A percentile compares a stretch with the other conserved stretches of the same genome.
Conservation (phyloP, 2,329 filamentous ascomycete genomes). For the Atkinsonella hypoxylon region DNA sequence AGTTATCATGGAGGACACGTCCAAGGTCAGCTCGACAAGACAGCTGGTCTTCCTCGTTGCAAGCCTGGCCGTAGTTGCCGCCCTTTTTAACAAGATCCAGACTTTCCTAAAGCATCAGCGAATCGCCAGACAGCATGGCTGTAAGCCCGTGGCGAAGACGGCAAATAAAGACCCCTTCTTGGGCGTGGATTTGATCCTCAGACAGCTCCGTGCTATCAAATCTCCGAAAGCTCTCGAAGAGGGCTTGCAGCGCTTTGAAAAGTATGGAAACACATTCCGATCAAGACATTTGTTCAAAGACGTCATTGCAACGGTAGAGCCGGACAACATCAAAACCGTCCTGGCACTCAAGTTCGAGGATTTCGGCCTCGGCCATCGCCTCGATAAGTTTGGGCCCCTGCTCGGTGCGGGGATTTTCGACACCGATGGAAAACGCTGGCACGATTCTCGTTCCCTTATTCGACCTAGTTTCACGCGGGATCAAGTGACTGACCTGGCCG, state of each 20-base stretch:
- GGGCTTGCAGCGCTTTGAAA: not conserved
- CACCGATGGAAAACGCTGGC: slow-evolving; percentile 15
- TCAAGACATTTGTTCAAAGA: slow-evolving; percentile 1
- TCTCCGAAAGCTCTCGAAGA: slow-evolving; percentile 3
- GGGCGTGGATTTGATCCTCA: slow-evolving; percentile 3
- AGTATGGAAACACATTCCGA: slow-evolving; percentile 1
- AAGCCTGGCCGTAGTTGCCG: not conserved
- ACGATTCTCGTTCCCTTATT: slow-evolving; percentile 25
- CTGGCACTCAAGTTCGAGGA: slow-evolving; percentile 16
- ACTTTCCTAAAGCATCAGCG: not conserved
- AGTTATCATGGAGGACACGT: not conserved
- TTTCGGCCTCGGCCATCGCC: slow-evolving; percentile 14
- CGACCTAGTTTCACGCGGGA: slow-evolving; percentile 29
- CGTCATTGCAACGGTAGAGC: slow-evolving; percentile 13
- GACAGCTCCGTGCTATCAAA: not conserved
- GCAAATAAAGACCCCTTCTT: slow-evolving; percentile 2
- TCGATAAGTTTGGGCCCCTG: slow-evolving; percentile 20
- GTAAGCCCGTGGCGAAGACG: not conserved
- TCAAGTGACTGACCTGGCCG: slow-evolving; percentile 29
- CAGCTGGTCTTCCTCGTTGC: not conserved
- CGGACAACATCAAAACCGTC: slow-evolving; percentile 18
- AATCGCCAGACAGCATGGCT: slow-evolving; percentile 3
- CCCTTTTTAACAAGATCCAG: not conserved
- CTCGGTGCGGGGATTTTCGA: slow-evolving; percentile 29
- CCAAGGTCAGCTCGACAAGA: not conserved